Percentiles rank a stretch among this genome's conserved stretches.
These are phyloP conservation scores for Nigrograna mackinnonii DNA, from an alignment of 2,329 filamentous ascomycete genomes.

Conservation along the genomic window DNA sequence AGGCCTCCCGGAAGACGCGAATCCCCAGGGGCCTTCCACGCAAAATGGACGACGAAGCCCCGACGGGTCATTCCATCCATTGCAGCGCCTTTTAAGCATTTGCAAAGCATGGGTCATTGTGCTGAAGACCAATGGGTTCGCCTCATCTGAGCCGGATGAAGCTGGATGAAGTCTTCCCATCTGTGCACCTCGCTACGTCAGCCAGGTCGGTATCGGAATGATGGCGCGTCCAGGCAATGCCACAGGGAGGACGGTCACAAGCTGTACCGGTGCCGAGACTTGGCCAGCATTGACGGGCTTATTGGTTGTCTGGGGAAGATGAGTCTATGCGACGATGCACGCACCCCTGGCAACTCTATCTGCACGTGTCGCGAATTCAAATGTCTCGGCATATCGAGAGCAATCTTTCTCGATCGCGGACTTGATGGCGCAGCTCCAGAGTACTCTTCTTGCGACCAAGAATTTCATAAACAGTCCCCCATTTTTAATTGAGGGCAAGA, in stretches of 20 bases:
- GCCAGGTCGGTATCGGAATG: slow-evolving; percentile 8
- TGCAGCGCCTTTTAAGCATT: no score
- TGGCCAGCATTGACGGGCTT: slow-evolving; percentile 15
- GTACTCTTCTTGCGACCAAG: slow-evolving; percentile 7
- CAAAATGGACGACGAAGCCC: no score
- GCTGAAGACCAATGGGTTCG: no score
- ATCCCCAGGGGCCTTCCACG: no score
- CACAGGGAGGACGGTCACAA: slow-evolving; percentile 8
- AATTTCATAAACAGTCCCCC: background rate
- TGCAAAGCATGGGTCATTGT: no score
- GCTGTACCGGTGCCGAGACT: slow-evolving; percentile 9
- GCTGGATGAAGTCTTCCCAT: slow-evolving; percentile 1
- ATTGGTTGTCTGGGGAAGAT: slow-evolving; percentile 19
- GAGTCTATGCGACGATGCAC: slow-evolving; percentile 21
- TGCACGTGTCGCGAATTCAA: slow-evolving; percentile 18
- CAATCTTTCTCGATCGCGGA: slow-evolving; percentile 9
- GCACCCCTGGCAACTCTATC: slow-evolving; percentile 17
- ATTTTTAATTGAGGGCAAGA: slow-evolving; percentile 1
- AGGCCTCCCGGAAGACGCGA: no score
- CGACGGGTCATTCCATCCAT: no score
- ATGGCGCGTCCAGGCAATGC: slow-evolving; percentile 3
- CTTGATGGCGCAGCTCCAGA: slow-evolving; percentile 4
- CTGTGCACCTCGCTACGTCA: slow-evolving; percentile 6
- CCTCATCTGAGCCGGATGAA: slow-evolving; percentile 9
- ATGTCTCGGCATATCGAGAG: slow-evolving; percentile 3